Evolutionary conservation across 306 rosid genomes (phyloP).

Genomic region (Rubus parviflorus): DNA sequence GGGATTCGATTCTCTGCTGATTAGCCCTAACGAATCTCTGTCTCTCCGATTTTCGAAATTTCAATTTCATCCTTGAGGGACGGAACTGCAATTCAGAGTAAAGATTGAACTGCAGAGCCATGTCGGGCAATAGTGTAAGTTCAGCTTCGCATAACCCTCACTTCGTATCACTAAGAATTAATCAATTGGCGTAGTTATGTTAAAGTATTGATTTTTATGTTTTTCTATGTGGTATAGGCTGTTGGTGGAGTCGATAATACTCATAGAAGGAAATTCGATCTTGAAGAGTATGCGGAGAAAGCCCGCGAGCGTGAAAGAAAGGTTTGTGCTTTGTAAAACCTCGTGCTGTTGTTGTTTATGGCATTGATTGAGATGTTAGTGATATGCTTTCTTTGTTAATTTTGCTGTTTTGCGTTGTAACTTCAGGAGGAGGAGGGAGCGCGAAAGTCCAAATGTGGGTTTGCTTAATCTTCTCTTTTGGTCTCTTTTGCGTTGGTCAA

Average conservation of each 20-base stretch:
- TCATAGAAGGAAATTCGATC: conserved; percentile 88
- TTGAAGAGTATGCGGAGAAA: conserved; percentile 86
- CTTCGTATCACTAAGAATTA: not conserved
- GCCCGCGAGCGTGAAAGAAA: conserved; percentile 94
- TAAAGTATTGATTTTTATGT: not conserved
- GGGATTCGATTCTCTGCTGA: not conserved
- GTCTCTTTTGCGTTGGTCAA: not conserved
- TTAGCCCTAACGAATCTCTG: not conserved
- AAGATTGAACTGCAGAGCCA: conserved; percentile 23
- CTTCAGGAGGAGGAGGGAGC: conserved; percentile 58
- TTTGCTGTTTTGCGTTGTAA: conserved; percentile 11
- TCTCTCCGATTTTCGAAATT: not conserved
- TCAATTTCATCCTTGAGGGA: not conserved
- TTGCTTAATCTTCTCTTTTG: not conserved
- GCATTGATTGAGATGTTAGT: conserved; percentile 11
- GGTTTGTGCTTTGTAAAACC: conserved; percentile 34
- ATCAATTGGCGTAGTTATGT: not conserved
- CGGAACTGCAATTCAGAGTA: not conserved
- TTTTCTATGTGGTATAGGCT: conserved; percentile 36
- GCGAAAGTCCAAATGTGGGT: conserved; percentile 67
- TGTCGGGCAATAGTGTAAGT: conserved; percentile 76
- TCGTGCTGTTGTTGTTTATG: not conserved
- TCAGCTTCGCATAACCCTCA: not conserved
- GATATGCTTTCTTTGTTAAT: not conserved
- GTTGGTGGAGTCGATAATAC: conserved; percentile 85